Evolutionary conservation across 371 early-diverging fungal species (phyloP).

Genomic region (Mucor piriformis): DNA sequence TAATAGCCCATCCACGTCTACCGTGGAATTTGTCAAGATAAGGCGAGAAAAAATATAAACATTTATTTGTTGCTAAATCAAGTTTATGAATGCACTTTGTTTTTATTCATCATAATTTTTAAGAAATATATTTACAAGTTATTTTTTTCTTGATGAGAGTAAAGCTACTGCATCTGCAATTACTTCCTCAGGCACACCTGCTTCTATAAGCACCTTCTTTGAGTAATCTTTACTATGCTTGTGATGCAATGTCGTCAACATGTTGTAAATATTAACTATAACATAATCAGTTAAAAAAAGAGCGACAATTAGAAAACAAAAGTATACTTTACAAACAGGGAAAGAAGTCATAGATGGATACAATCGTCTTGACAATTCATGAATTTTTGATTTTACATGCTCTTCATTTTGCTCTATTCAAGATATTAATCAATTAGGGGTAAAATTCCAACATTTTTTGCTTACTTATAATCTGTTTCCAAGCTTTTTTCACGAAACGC

Average conservation of each 20-base stretch:
- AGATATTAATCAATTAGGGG: no score
- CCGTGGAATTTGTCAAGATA: no score
- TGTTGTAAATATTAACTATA: slow-evolving; percentile 18
- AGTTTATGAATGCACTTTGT: no score
- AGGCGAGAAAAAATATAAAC: no score
- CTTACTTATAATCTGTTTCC: slow-evolving; percentile 11
- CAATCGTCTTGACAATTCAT: slow-evolving; percentile 1
- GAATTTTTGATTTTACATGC: slow-evolving; percentile 7
- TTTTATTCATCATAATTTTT: no score
- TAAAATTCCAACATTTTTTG: no score
- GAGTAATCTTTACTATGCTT: slow-evolving; percentile 9
- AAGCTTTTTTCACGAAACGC: slow-evolving; percentile 11
- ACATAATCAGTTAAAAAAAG: neutral
- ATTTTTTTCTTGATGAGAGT: neutral
- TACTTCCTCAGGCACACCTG: slow-evolving; percentile 22
- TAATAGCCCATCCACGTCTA: no score
- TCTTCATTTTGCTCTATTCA: neutral
- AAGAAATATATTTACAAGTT: neutral
- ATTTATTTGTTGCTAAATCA: no score
- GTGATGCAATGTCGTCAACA: slow-evolving; percentile 1
- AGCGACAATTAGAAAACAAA: neutral
- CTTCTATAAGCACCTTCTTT: neutral
- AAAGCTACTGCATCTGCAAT: slow-evolving; percentile 17
- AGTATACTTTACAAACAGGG: slow-evolving; percentile 21
- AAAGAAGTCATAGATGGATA: slow-evolving; percentile 24